Base-by-base conservation (phyloP, 2,329 filamentous ascomycete genomes). In the Colletotrichum sp. region DNA sequence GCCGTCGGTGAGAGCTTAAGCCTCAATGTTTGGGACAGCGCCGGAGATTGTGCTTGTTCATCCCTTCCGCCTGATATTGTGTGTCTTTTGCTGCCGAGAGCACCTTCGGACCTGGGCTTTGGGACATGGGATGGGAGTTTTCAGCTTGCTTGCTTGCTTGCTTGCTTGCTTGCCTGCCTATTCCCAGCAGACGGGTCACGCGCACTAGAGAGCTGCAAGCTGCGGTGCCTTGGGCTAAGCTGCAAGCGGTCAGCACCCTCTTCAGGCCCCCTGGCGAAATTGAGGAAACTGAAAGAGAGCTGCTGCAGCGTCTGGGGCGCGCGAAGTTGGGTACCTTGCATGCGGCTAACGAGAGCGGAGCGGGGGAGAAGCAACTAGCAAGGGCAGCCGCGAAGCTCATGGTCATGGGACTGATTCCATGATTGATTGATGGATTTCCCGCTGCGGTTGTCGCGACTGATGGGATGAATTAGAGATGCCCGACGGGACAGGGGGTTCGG, bases 401-500 rank as follows among this genome's bases (percentile, higher is more conserved):
- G 52, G 52, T 56, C 52, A 56, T 56, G 52, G 52, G 52, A 56
- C 22, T 1, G 52, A 43, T 43, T 43, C 39, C 0, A 43, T 18
- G 39, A 43, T 43, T 43, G 39, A 43, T 43, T 43, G 39, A 43
- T n/a, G 39, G 39, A 43, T n/a, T 43, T 43, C 16, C 39, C 39
- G 39, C 39, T 10, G 39, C 39, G 39, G 39, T 43, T 28, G 25
- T 18, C 25, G 56, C 56, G 56, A 32, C 25, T 56, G 43, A 66
- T 71, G 69, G 62, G 61, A 71, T 28, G 69, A 55, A 66, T 71
- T 71, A 71, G 18, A 71, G 32, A 58, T 32, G 69, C 55, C 52
- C 56, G 25, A 60, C 48, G 25, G 15, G 56, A 60, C 43, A 10
- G n/a, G 28, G 39, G 28, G 15, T 6, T 13, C 15, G 7, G 34